Percentiles rank a stretch among this genome's conserved stretches.
Conservation (phyloP, 257 asterid species). For the Solanum sparsipilum region DNA sequence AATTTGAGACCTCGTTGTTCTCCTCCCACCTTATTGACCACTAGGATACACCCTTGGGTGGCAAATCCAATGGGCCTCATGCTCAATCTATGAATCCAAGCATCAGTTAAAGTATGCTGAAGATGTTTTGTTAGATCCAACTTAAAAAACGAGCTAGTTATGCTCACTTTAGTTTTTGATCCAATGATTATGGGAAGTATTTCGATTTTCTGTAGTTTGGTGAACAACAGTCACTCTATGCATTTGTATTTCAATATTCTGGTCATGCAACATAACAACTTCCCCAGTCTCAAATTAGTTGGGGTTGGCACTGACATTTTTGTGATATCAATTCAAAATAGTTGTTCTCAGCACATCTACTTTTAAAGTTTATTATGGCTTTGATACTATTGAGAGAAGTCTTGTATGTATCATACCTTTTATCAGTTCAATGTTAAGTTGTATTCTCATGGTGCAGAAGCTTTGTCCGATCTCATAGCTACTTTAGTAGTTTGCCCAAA, state of each 20-base stretch:
- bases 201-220: background rate
- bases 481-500: background rate
- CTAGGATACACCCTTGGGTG: background rate
- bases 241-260: background rate
- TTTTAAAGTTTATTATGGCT: background rate
- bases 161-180: background rate
- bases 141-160: background rate
- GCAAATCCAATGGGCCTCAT: background rate
- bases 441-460: background rate
- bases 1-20: background rate
- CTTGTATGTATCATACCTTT: background rate
- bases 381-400: background rate
- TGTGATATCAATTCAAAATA: background rate
- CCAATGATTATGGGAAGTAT: background rate
- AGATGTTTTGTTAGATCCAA: background rate
- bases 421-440: background rate
- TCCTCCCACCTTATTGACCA: background rate
- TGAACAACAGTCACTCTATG: background rate
- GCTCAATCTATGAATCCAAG: background rate
- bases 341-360: background rate
- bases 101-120: background rate
- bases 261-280: background rate
- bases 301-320: background rate
- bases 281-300: background rate
- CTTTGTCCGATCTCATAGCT: background rate